These are phyloP conservation scores for Nakazawaea holstii DNA, from an alignment of 805 yeast genomes.

Conservation along the genomic window DNA sequence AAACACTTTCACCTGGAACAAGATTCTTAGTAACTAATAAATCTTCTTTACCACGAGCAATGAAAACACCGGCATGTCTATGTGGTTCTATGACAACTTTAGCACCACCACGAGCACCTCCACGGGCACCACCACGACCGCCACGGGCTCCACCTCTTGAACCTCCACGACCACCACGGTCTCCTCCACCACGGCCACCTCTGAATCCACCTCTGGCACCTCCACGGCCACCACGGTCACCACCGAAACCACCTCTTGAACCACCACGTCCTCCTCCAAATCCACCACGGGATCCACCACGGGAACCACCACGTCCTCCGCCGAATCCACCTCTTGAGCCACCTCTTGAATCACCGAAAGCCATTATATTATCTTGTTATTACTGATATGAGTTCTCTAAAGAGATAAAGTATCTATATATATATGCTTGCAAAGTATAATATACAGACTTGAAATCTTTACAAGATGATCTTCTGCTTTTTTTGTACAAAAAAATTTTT, in stretches of 20 bases:
- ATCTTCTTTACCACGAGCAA: constrained; percentile 99
- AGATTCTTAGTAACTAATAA: constrained; percentile 92
- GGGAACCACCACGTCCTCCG: constrained; percentile 8
- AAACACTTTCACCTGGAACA: constrained; percentile 98
- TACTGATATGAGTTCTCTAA: not conserved
- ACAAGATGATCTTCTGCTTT: not conserved
- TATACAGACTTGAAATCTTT: no score
- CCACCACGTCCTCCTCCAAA: constrained; percentile 9
- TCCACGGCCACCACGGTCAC: constrained; percentile 8
- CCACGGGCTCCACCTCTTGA: constrained; percentile 44
- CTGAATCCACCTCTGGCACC: constrained; percentile 15
- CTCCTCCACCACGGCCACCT: constrained; percentile 47
- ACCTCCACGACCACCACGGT: constrained; percentile 41
- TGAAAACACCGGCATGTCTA: constrained; percentile 97
- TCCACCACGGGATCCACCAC: constrained; percentile 7
- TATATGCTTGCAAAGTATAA: no score
- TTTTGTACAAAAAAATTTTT: no score
- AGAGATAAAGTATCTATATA: not conserved
- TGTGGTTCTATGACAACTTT: constrained; percentile 98
- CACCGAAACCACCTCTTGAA: constrained; percentile 8
- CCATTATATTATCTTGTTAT: constrained; percentile 6
- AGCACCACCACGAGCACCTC: constrained; percentile 88
- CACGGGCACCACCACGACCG: constrained; percentile 63
- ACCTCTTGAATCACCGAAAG: constrained; percentile 12
- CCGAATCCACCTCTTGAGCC: constrained; percentile 8